phyloP scores from a whole-genome alignment of 305 asterid genomes.

The Solanum aculeatissimum region DNA sequence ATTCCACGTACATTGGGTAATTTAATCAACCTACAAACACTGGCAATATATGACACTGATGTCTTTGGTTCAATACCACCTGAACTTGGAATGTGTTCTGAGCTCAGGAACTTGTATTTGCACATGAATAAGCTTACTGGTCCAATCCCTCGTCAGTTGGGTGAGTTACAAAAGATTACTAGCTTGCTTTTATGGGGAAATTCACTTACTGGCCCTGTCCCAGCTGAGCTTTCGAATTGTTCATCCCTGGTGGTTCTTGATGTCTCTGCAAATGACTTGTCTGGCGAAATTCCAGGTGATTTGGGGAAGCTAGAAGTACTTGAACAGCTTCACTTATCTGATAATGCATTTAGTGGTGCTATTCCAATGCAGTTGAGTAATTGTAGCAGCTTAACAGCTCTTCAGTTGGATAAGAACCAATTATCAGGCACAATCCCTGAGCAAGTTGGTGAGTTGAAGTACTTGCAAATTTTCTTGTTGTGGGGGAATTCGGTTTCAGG shows the following conservation, averaged over 20 bases:
- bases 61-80: conserved; percentile 67
- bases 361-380: conserved; percentile 60
- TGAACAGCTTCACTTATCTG: conserved; percentile 86
- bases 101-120: conserved; percentile 59
- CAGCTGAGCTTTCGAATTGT: conserved; percentile 52
- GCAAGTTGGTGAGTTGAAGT: conserved; percentile 52
- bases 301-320: conserved; percentile 49
- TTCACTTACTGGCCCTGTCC: conserved; percentile 50
- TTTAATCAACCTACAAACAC: conserved; percentile 43
- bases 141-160: conserved; percentile 53
- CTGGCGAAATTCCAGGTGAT: conserved; percentile 69
- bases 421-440: conserved; percentile 62
- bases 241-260: conserved; percentile 70
- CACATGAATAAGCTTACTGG: conserved; percentile 84
- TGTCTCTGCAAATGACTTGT: conserved; percentile 55
- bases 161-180: conserved; percentile 60
- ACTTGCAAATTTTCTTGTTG: conserved; percentile 67
- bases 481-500: conserved; percentile 91
- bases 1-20: conserved; percentile 73
- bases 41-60: conserved; percentile 70
- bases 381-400: conserved; percentile 62
- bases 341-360: conserved; percentile 46
- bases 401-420: conserved; percentile 80
- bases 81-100: conserved; percentile 54
- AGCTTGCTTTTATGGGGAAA: conserved; percentile 88